phyloP scores from a whole-genome alignment of 495 filamentous ascomycete species.

The Lentithecium fluviatile region DNA sequence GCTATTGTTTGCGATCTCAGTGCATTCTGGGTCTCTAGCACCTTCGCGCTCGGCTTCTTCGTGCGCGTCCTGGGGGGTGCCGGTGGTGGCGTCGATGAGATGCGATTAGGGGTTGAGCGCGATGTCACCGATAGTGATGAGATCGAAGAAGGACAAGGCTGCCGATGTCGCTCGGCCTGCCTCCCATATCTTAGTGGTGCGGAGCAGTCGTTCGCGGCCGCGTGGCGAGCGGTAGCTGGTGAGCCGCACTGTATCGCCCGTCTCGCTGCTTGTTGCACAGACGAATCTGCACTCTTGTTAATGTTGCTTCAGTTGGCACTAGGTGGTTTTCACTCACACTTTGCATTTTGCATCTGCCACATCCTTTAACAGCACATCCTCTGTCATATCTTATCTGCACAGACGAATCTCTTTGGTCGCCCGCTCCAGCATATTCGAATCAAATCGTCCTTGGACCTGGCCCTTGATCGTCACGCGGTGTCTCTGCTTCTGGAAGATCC shows the following conservation, averaged over 20 bases:
- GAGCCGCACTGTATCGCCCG: slow-evolving; percentile 17
- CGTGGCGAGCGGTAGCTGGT: slow-evolving; percentile 19
- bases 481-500: slow-evolving; percentile 38
- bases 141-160: slow-evolving; percentile 23
- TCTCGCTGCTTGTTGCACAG: slow-evolving; percentile 19
- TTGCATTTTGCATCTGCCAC: slow-evolving; percentile 39
- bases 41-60: too few relatives aligned
- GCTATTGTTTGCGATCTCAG: too few relatives aligned
- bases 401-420: slow-evolving; percentile 47
- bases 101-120: too few relatives aligned
- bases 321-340: slow-evolving; percentile 28
- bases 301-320: background rate
- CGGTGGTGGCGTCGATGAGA: too few relatives aligned
- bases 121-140: slow-evolving; percentile 41
- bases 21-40: too few relatives aligned
- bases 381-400: slow-evolving; percentile 40
- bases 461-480: slow-evolving; percentile 40
- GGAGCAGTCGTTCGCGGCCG: slow-evolving; percentile 17
- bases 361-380: slow-evolving; percentile 48
- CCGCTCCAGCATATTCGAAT: slow-evolving; percentile 44
- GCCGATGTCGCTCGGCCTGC: slow-evolving; percentile 19
- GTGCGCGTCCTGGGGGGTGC: too few relatives aligned
- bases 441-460: slow-evolving; percentile 40
- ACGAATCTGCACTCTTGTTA: slow-evolving; percentile 13
- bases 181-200: slow-evolving; percentile 27